Conservation (phyloP, 2,329 filamentous ascomycete genomes). For the Myrmaecium sp. region DNA sequence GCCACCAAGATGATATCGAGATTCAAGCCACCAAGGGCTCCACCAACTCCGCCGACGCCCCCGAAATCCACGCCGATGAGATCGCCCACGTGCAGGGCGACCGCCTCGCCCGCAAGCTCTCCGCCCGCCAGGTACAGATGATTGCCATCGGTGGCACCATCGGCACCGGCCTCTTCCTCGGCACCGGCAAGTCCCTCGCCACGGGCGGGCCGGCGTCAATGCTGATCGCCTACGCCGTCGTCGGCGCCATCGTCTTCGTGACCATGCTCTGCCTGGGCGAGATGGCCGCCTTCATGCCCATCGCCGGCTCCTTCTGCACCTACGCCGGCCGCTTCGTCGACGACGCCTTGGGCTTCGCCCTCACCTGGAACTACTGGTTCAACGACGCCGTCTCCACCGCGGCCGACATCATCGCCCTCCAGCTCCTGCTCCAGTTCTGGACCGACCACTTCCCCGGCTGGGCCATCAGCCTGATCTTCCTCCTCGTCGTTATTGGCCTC, state of each 20-base stretch:
- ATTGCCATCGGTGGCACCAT: slow-evolving; percentile 1
- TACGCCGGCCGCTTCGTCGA: slow-evolving; percentile 8
- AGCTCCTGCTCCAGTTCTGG: slow-evolving; percentile 28
- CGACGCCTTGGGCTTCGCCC: slow-evolving; percentile 7
- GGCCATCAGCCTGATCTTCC: slow-evolving; percentile 31
- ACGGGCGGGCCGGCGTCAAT: slow-evolving; percentile 9
- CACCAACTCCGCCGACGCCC: no score
- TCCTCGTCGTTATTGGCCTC: slow-evolving; percentile 25
- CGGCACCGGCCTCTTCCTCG: background rate
- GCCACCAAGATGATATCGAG: no score
- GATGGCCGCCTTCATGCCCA: slow-evolving; percentile 8
- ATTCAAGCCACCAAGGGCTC: no score
- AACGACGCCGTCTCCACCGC: slow-evolving; percentile 20
- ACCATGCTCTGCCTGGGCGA: slow-evolving; percentile 9
- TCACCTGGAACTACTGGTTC: slow-evolving; percentile 15
- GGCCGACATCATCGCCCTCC: slow-evolving; percentile 28
- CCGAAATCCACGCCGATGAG: no score
- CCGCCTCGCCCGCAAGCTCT: slow-evolving; percentile 11
- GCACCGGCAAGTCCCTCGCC: slow-evolving; percentile 21
- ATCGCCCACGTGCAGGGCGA: slow-evolving; percentile 21
- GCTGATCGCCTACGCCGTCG: slow-evolving; percentile 19
- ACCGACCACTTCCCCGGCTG: slow-evolving; percentile 26
- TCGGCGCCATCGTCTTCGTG: slow-evolving; percentile 36
- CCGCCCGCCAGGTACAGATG: slow-evolving; percentile 1
- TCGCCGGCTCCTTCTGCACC: slow-evolving; percentile 7